Evolutionary conservation across 73 alveolate species (phyloP).

Genomic region (Tetrahymena malaccensis): DNA sequence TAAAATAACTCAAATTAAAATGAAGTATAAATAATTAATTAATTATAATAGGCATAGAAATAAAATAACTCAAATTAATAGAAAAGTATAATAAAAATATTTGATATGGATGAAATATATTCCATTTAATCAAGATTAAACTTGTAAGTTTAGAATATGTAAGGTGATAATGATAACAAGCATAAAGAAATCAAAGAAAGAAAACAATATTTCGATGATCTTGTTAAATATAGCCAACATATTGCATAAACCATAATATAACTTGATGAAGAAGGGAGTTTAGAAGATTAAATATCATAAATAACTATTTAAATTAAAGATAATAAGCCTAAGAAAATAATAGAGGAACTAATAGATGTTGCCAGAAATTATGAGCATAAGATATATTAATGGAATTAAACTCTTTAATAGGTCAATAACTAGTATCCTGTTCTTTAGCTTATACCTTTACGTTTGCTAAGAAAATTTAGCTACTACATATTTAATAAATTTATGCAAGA

Average conservation of each 20-base stretch:
- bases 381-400: background rate
- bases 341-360: background rate
- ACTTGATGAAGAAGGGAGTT: background rate
- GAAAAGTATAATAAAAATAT: background rate
- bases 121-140: background rate
- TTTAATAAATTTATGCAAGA: background rate
- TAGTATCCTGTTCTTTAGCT: background rate
- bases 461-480: background rate
- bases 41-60: background rate
- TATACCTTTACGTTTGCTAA: background rate
- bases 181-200: background rate
- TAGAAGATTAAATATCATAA: background rate
- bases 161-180: background rate
- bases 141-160: background rate
- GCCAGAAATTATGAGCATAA: background rate
- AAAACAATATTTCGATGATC: background rate
- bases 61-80: no score
- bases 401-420: background rate
- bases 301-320: background rate
- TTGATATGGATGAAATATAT: background rate
- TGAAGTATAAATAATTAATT: no score
- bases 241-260: background rate
- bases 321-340: background rate
- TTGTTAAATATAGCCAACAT: background rate
- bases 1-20: no score